Evolutionary conservation across 2,329 filamentous ascomycete species (phyloP), one percentile per base, ranked within the genome.

Genomic region (Paecilomyces formosus): DNA sequence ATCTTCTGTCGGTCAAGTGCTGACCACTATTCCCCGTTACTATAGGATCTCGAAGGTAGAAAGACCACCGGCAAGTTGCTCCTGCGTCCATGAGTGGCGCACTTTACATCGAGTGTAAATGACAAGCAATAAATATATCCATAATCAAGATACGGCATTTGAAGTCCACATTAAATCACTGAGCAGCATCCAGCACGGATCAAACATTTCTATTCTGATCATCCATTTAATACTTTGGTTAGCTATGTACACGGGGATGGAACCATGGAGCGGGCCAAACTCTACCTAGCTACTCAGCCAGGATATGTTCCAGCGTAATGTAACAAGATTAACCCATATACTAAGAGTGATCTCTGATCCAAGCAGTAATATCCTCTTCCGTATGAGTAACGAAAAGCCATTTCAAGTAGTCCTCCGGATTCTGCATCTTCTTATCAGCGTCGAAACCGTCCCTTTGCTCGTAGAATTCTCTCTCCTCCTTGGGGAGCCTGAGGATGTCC

Each of bases 1-100:
- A 8, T n/a, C 26, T 11, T 30, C 53, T 21, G 21, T 55, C 31
- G 6, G 52, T 45, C 54, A n/a, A 39, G 53, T 45, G 7, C 55
- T 63, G 53, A 62, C 33, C 3, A 7, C 49, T 18, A 1, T 54
- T 31, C 45, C 7, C 30, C 24, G 11, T 15, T 22, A 18, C 22
- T 55, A 56, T 61, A 82, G 71, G 90, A 96, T 72, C 81, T 97
- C 52, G 89, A 95, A 75, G 83, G 89, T 50, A 81, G 92, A 66
- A 90, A 88, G 79, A 94, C 90, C 1, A 90, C 85, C 11, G 92
- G 92, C 18, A 96, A 96, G 79, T 74, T 95, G 62, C 72, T 97
- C 58, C 72, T 96, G 68, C 87, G 86, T 76, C 82, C 85, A 53
- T 87, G 39, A 45, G 39, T 45, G 15, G 15, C 4, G 4, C 13